Percentiles rank a stretch among this genome's conserved stretches.
Conservation (phyloP, 345 rosid genomes). For the Citrus reticulata region DNA sequence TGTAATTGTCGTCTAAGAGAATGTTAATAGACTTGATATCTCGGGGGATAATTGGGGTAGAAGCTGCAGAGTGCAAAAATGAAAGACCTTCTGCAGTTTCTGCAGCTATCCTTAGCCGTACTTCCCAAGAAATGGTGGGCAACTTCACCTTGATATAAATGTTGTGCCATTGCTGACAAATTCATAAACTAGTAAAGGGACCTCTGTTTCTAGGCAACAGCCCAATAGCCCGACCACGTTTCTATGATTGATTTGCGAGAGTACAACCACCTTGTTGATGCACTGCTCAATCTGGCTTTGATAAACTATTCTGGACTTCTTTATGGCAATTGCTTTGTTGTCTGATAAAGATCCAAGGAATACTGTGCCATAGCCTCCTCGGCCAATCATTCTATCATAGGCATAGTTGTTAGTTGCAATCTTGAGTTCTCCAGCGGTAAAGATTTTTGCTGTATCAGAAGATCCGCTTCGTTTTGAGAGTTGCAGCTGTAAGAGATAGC, state of each 20-base stretch:
- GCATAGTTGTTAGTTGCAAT: slow-evolving; percentile 21
- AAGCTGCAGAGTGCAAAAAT: too few species aligned
- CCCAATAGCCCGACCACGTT: slow-evolving; percentile 26
- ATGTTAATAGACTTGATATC: too few species aligned
- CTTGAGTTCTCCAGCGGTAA: slow-evolving; percentile 15
- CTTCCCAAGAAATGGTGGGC: too few species aligned
- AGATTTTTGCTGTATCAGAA: slow-evolving; percentile 5
- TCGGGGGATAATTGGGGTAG: too few species aligned
- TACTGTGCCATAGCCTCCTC: slow-evolving; percentile 21
- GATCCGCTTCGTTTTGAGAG: slow-evolving; percentile 1
- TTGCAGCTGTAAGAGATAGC: not conserved
- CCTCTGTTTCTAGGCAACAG: slow-evolving; percentile 26
- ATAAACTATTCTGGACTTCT: slow-evolving; percentile 13
- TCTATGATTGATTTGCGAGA: not conserved
- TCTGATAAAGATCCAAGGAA: slow-evolving; percentile 17
- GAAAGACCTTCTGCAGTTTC: too few species aligned
- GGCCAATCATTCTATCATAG: slow-evolving; percentile 14
- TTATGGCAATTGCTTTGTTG: slow-evolving; percentile 15
- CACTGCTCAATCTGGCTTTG: slow-evolving; percentile 23
- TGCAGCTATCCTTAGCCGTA: too few species aligned
- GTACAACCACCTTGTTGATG: not conserved
- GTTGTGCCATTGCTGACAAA: too few species aligned
- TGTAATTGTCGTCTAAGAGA: too few species aligned
- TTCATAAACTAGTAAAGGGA: slow-evolving; percentile 25
- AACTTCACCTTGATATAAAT: too few species aligned